These are phyloP conservation scores for Asparagopsis taxiformis DNA, from an alignment of 31 red algal species.

Conservation along the genomic window DNA sequence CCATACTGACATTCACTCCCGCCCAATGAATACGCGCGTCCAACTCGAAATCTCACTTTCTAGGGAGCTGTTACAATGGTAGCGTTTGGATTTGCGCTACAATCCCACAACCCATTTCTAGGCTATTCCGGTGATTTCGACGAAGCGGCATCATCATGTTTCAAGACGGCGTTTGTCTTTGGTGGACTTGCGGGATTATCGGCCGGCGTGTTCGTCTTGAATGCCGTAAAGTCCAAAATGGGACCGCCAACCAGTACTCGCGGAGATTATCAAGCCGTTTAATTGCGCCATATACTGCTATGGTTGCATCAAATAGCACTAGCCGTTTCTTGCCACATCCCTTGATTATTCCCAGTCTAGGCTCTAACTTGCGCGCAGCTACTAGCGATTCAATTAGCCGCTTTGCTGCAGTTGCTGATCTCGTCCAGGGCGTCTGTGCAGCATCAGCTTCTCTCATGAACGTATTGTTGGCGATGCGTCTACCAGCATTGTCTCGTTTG, in stretches of 20 bases:
- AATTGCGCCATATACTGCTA: too few relatives aligned
- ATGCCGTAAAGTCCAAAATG: conserved; percentile 65
- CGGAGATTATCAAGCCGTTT: too few relatives aligned
- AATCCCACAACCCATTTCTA: conserved; percentile 62
- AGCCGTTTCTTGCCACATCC: too few relatives aligned
- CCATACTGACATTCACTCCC: not conserved
- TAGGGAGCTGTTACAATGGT: conserved; percentile 71
- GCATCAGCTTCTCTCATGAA: too few relatives aligned
- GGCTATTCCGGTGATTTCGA: conserved; percentile 68
- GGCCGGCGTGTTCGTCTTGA: conserved; percentile 22
- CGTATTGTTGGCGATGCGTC: too few relatives aligned
- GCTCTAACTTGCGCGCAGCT: too few relatives aligned
- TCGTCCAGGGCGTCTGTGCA: too few relatives aligned
- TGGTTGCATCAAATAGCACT: too few relatives aligned
- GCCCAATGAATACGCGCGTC: not conserved
- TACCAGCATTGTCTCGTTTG: too few relatives aligned
- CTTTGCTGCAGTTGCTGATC: too few relatives aligned
- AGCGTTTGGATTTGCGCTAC: conserved; percentile 41
- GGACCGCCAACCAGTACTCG: conserved; percentile 20
- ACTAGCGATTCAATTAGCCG: too few relatives aligned
- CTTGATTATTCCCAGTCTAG: too few relatives aligned
- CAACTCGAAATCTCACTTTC: not conserved
- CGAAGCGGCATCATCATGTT: conserved; percentile 59
- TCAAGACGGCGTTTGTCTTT: conserved; percentile 58
- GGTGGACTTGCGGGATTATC: conserved; percentile 27